A percentile compares a stretch with the other conserved stretches of the same genome.
phyloP scores from a whole-genome alignment of 1,284 basidiomycete genomes.

The Puccinia coronata region DNA sequence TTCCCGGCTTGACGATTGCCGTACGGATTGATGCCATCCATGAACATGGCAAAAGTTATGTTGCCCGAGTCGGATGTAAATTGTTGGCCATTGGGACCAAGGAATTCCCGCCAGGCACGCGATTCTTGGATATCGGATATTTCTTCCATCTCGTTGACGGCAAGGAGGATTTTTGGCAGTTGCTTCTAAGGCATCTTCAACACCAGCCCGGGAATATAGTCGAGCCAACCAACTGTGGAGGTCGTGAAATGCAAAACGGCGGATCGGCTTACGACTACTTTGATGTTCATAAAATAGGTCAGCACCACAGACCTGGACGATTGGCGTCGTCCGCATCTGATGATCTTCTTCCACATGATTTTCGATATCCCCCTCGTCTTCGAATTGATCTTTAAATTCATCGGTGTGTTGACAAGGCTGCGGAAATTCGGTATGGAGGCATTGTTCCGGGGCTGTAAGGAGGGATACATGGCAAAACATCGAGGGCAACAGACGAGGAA shows the following conservation, averaged over 20 bases:
- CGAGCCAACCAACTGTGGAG: conserved; percentile 27
- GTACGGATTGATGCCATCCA: conserved; percentile 29
- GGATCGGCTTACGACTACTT: background rate
- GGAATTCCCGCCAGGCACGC: conserved; percentile 24
- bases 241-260: conserved; percentile 8
- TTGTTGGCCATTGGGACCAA: conserved; percentile 9
- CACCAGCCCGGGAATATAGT: background rate
- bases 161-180: background rate
- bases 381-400: background rate
- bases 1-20: conserved; percentile 24
- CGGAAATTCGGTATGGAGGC: background rate
- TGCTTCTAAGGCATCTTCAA: conserved; percentile 17
- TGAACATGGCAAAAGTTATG: conserved; percentile 27
- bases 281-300: background rate
- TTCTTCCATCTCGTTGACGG: background rate
- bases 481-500: conserved; percentile 1
- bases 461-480: conserved; percentile 34
- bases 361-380: background rate
- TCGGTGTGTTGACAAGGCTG: background rate
- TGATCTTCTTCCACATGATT: background rate
- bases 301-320: background rate
- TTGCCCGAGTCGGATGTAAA: background rate
- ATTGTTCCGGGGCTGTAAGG: background rate
- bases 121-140: conserved; percentile 35
- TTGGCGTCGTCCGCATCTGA: background rate